Evolutionary conservation across 2,329 filamentous ascomycete species (phyloP), one percentile per base, ranked within the genome.

Genomic region (Arthroderma uncinatum): DNA sequence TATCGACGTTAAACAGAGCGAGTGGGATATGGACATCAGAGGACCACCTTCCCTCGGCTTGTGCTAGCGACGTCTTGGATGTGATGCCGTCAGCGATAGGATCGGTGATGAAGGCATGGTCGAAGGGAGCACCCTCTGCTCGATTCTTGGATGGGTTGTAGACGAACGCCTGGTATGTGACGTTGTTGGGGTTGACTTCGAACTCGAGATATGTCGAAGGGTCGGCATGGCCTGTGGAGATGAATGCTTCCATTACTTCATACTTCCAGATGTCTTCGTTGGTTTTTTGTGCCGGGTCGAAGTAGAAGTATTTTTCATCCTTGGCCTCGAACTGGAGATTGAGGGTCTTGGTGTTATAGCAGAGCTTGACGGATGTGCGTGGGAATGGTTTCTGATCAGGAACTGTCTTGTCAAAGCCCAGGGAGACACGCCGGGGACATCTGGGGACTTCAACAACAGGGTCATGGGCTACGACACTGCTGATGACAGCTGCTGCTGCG

Each of bases 211-310:
- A 79, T 1, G 71, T 76, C 65, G 73, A 68, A 0, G 77, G 77
- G 63, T 78, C 74, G 39, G 70, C 68, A 59, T 67, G 72, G 55
- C 77, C 77, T 34, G 65, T 70, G 63, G 74, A 69, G 60, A 79
- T 71, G 62, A 79, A 79, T 9, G 72, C 71, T 62, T 79, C 77
- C 73, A 79, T 76, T 36, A 79, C 76, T 61, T 78, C 74, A 63
- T 79, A 79, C 55, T 71, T 62, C 69, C 72, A 79, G 53, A 79
- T 74, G 47, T 73, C 68, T 53, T 73, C 75, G 59, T 79, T 79
- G 44, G 70, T 78, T 55, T 64, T 69, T 37, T 62, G 61, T 0
- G 39, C 36, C 19, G 61, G 57, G 42, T 77, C 72, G 66, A 71
- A 79, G 68, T 71, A 78, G 62, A 75, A 79, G 64, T 72, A 71